phyloP scores from a whole-genome alignment of 2,329 filamentous ascomycete species.

The Colletotrichum godetiae region DNA sequence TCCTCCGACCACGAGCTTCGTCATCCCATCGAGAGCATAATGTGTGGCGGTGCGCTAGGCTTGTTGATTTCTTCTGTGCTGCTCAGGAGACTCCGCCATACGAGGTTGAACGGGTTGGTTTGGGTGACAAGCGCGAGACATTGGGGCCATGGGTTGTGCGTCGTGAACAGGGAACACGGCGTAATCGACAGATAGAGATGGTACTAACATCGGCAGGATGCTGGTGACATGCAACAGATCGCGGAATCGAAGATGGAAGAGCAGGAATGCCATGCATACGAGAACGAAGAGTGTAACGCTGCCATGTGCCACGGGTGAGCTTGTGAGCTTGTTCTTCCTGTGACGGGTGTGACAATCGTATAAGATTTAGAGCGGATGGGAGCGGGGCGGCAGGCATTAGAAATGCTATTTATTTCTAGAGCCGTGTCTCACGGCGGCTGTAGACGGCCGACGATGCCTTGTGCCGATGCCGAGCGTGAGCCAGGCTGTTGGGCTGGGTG shows the following conservation, averaged over 20 bases:
- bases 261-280: neutral
- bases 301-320: conserved; percentile 26
- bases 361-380: neutral
- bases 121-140: neutral
- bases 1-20: neutral
- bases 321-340: neutral
- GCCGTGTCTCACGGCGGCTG: conserved; percentile 12
- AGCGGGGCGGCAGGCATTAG: neutral
- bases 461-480: conserved; percentile 8
- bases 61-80: neutral
- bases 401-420: neutral
- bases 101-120: neutral
- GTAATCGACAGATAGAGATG: neutral
- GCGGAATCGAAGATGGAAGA: neutral
- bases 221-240: neutral
- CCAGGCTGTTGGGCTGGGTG: conserved; percentile 16
- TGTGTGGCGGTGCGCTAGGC: neutral
- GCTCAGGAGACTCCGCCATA: neutral
- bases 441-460: neutral
- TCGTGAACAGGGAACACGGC: neutral
- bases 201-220: neutral
- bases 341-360: conserved; percentile 12
- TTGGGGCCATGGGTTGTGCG: neutral
- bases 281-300: conserved; percentile 3
- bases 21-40: neutral